A percentile compares a stretch with the other conserved stretches of the same genome.
Conservation (phyloP, 163 green algal species). For the Scenedesmus sp. region DNA sequence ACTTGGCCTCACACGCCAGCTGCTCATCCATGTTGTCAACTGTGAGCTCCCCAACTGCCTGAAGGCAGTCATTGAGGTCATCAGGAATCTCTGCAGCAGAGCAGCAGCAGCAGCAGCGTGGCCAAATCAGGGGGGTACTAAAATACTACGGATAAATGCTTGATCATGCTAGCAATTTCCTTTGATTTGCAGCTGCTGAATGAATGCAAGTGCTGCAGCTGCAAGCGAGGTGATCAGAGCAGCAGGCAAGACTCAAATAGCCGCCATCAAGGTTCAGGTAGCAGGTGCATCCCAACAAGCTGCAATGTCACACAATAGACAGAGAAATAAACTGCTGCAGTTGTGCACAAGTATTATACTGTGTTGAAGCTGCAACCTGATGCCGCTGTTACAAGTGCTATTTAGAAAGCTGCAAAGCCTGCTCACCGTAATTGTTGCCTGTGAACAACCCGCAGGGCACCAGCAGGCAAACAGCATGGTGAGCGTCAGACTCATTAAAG, state of each 20-base stretch:
- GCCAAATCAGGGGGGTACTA: too few species aligned
- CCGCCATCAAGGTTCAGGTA: too few species aligned
- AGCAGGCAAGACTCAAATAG: neutral
- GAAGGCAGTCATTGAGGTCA: neutral
- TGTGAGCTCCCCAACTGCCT: neutral
- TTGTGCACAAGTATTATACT: too few species aligned
- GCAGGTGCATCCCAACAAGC: too few species aligned
- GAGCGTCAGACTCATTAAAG: too few species aligned
- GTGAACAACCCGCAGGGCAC: neutral
- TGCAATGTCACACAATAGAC: too few species aligned
- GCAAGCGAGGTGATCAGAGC: neutral
- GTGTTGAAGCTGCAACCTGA: too few species aligned
- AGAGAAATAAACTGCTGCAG: too few species aligned
- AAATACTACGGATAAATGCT: too few species aligned
- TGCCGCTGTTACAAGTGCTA: too few species aligned
- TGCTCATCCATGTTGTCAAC: constrained; percentile 17
- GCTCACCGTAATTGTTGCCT: constrained; percentile 39
- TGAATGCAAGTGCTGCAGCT: neutral
- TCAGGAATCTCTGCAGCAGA: neutral
- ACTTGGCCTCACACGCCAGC: constrained; percentile 20
- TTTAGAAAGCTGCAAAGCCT: neutral
- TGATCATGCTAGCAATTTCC: neutral
- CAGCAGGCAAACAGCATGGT: neutral
- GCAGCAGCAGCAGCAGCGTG: neutral
- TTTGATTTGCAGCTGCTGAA: neutral